Percentiles rank a stretch among this genome's conserved stretches.
phyloP scores from a whole-genome alignment of 495 filamentous ascomycete species.

The Baudoinia panamericana region DNA sequence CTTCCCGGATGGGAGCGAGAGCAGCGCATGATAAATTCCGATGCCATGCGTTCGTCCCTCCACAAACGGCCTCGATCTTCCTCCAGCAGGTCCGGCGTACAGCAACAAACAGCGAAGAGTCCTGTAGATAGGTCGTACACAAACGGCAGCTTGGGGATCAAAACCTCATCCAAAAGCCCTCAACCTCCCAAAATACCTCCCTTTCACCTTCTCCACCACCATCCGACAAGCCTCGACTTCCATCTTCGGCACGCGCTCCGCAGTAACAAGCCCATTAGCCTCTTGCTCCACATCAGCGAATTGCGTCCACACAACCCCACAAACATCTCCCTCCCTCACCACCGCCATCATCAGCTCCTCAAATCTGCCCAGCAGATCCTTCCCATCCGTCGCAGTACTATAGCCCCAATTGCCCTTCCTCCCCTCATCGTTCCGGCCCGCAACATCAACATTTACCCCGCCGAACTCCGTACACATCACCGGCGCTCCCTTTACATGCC shows the following conservation, averaged over 20 bases:
- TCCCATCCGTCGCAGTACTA: constrained; percentile 21
- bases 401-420: constrained; percentile 25
- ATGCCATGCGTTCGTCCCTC: too few relatives aligned
- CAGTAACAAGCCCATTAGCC: constrained; percentile 25
- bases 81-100: too few relatives aligned
- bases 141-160: too few relatives aligned
- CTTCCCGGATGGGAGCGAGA: too few relatives aligned
- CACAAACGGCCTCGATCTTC: too few relatives aligned
- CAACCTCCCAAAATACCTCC: constrained; percentile 15
- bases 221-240: constrained; percentile 15
- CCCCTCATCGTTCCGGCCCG: constrained; percentile 21
- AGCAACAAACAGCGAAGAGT: too few relatives aligned
- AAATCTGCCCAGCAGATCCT: constrained; percentile 22
- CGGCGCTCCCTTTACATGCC: constrained; percentile 37
- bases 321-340: constrained; percentile 19
- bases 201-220: constrained; percentile 17
- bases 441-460: constrained; percentile 49
- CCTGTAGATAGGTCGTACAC: too few relatives aligned
- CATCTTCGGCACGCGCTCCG: constrained; percentile 22
- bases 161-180: too few relatives aligned
- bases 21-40: too few relatives aligned
- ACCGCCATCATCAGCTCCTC: constrained; percentile 23
- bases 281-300: constrained; percentile 29
- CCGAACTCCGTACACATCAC: constrained; percentile 48
- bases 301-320: constrained; percentile 28